Conservation (phyloP, 23 red algal genomes). For the Gracilaria domingensis region DNA sequence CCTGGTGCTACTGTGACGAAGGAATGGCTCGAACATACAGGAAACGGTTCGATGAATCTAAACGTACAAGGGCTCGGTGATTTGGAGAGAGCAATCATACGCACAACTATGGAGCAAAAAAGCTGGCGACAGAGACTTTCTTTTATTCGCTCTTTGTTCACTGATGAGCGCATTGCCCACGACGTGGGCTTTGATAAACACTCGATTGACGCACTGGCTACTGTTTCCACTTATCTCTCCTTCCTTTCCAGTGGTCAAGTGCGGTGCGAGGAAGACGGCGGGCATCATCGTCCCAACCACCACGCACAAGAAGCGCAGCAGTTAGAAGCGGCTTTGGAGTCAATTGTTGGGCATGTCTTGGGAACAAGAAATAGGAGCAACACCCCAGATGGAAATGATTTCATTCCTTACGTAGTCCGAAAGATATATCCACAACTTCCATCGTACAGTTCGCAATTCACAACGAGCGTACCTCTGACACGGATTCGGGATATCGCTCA, state of each 20-base stretch:
- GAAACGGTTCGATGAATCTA: slow-evolving; percentile 7
- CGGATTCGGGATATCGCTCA: slow-evolving; percentile 90
- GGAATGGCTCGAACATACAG: background rate
- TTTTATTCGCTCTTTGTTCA: slow-evolving; percentile 72
- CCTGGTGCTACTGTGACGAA: background rate
- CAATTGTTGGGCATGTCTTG: slow-evolving; percentile 9
- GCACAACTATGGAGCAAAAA: slow-evolving; percentile 13
- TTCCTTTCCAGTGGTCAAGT: slow-evolving; percentile 81
- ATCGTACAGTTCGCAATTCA: slow-evolving; percentile 76
- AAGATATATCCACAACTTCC: slow-evolving; percentile 84
- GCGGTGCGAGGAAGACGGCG: slow-evolving; percentile 77
- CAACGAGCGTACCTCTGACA: slow-evolving; percentile 79
- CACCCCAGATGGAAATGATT: background rate
- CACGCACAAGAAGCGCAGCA: slow-evolving; percentile 73
- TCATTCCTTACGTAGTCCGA: slow-evolving; percentile 62
- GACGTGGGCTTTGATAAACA: slow-evolving; percentile 50
- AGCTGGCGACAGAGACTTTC: slow-evolving; percentile 79
- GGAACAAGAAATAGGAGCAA: background rate
- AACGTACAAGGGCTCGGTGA: slow-evolving; percentile 37
- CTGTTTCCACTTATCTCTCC: slow-evolving; percentile 73
- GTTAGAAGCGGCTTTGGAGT: slow-evolving; percentile 58
- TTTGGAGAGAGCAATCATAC: slow-evolving; percentile 66
- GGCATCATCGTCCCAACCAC: slow-evolving; percentile 85
- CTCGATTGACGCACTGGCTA: slow-evolving; percentile 64
- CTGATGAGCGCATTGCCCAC: slow-evolving; percentile 32